A percentile compares a stretch with the other conserved stretches of the same genome.
Conservation (phyloP, 495 filamentous ascomycete genomes). For the Annulohypoxylon stygium region DNA sequence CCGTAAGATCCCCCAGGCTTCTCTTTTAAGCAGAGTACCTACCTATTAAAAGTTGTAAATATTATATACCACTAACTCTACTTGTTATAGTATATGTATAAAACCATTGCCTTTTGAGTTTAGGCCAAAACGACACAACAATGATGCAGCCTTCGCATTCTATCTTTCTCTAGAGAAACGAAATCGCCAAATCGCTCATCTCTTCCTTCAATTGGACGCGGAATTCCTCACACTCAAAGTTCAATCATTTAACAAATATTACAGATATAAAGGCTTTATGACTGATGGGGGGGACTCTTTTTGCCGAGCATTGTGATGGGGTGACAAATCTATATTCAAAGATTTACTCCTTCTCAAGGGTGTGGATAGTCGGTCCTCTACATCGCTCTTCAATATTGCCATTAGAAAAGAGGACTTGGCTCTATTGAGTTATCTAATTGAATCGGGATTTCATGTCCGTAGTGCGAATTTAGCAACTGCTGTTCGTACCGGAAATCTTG, state of each 20-base stretch:
- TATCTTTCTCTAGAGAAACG: not conserved
- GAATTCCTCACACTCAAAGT: not conserved
- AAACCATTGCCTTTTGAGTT: too few relatives aligned
- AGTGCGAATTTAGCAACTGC: not conserved
- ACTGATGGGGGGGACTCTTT: too few relatives aligned
- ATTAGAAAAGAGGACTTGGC: not conserved
- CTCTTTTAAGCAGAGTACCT: too few relatives aligned
- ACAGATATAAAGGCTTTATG: too few relatives aligned
- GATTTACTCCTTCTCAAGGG: not conserved
- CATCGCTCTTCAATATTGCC: not conserved
- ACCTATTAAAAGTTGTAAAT: too few relatives aligned
- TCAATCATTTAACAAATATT: too few relatives aligned
- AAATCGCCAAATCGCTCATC: not conserved
- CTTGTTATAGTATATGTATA: not conserved
- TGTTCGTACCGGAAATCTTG: not conserved
- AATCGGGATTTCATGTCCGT: not conserved
- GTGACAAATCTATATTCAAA: not conserved
- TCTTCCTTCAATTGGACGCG: not conserved
- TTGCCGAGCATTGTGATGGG: not conserved
- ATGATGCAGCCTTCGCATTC: not conserved
- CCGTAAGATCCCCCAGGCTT: not conserved
- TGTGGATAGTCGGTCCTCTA: too few relatives aligned
- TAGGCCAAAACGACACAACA: too few relatives aligned
- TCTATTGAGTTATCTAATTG: not conserved
- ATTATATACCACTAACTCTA: not conserved